phyloP scores from a whole-genome alignment of 2,329 filamentous ascomycete species.

The Fusarium begoniae region DNA sequence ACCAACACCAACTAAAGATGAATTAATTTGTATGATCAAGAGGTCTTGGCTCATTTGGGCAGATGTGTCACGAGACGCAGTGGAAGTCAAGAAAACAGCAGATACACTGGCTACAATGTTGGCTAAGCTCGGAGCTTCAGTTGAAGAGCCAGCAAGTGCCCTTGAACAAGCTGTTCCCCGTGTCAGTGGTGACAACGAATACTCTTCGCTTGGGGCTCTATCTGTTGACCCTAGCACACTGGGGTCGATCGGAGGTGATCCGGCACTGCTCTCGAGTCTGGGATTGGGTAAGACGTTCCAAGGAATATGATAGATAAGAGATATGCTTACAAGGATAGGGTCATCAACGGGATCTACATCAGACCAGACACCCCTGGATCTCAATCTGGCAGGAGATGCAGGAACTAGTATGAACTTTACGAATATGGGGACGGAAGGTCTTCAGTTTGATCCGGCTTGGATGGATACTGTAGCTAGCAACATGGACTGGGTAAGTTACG shows the following conservation, averaged over 20 bases:
- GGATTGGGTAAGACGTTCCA: constrained; percentile 32
- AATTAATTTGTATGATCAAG: constrained; percentile 53
- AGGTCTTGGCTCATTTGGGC: constrained; percentile 57
- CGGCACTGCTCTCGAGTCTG: constrained; percentile 35
- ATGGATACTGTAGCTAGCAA: constrained; percentile 44
- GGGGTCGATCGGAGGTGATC: constrained; percentile 27
- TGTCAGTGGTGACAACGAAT: constrained; percentile 6
- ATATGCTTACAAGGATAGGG: constrained; percentile 29
- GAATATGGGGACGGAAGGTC: constrained; percentile 29
- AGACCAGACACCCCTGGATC: constrained; percentile 33
- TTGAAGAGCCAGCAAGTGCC: constrained; percentile 25
- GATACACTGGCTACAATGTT: constrained; percentile 58
- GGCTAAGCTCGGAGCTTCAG: constrained; percentile 50
- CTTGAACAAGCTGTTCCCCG: not conserved
- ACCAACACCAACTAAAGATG: constrained; percentile 48
- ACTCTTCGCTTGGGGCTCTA: constrained; percentile 31
- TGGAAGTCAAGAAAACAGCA: constrained; percentile 57
- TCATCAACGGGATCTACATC: constrained; percentile 32
- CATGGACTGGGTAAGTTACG: constrained; percentile 52
- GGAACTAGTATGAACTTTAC: constrained; percentile 35
- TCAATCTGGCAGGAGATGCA: constrained; percentile 28
- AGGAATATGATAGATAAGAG: constrained; percentile 1
- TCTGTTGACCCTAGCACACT: constrained; percentile 35
- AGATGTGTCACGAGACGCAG: constrained; percentile 48
- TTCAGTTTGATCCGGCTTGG: constrained; percentile 51